Evolutionary conservation across 495 filamentous ascomycete species (phyloP).

Genomic region (Lepraria neglecta): DNA sequence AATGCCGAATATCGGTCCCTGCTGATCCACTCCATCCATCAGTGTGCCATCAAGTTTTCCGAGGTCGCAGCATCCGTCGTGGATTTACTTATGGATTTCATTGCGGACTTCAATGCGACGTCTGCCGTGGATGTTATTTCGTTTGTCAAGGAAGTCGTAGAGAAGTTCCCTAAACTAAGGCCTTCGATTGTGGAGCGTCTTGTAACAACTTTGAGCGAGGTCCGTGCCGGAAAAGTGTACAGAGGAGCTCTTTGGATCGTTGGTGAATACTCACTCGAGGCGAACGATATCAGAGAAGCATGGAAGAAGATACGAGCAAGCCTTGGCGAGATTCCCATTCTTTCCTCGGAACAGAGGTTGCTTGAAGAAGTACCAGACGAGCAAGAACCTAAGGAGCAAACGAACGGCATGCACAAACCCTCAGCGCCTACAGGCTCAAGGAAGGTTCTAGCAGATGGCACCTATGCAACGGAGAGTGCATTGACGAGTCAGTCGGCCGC

Average conservation of each 20-base stretch:
- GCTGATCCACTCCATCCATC: conserved; percentile 94
- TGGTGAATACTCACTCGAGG: conserved; percentile 91
- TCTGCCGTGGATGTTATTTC: conserved; percentile 96
- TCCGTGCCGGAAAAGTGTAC: conserved; percentile 95
- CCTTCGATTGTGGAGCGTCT: conserved; percentile 79
- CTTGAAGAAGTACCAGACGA: conserved; percentile 74
- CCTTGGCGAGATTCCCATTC: conserved; percentile 93
- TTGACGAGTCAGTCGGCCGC: conserved; percentile 86
- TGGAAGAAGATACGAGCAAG: conserved; percentile 95
- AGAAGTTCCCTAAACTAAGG: conserved; percentile 91
- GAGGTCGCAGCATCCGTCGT: conserved; percentile 97
- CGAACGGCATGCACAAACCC: conserved; percentile 73
- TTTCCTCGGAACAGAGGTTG: conserved; percentile 89
- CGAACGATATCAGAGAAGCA: conserved; percentile 88
- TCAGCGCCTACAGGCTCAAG: conserved; percentile 74
- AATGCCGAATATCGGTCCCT: conserved; percentile 95
- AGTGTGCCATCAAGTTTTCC: conserved; percentile 97
- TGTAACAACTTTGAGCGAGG: conserved; percentile 86
- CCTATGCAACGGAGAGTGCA: conserved; percentile 94
- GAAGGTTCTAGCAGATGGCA: conserved; percentile 91
- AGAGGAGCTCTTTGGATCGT: conserved; percentile 96
- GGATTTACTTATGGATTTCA: conserved; percentile 95
- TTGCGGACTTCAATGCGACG: conserved; percentile 94
- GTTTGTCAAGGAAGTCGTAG: conserved; percentile 98
- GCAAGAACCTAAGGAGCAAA: conserved; percentile 60